A percentile compares a stretch with the other conserved stretches of the same genome.
Conservation (phyloP, 768 basidiomycete genomes). For the Flagelloscypha sp. region DNA sequence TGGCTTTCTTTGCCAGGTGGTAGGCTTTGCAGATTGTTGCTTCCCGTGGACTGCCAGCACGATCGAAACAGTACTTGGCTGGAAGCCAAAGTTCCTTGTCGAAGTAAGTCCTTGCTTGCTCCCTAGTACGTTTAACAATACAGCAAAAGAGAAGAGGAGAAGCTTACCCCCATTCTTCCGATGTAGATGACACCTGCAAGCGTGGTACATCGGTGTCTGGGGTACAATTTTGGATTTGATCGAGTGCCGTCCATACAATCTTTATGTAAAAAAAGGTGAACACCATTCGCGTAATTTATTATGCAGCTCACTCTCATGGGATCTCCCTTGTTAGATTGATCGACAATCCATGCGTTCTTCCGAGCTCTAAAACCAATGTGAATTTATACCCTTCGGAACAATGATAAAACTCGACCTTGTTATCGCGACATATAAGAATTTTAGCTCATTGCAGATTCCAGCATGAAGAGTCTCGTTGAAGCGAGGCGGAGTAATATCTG, state of each 20-base stretch:
- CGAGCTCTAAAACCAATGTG: too few relatives aligned
- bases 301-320: slow-evolving; percentile 55
- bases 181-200: slow-evolving; percentile 47
- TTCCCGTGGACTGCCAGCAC: slow-evolving; percentile 36
- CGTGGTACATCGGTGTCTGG: slow-evolving; percentile 42
- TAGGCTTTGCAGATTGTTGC: slow-evolving; percentile 43
- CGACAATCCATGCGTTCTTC: slow-evolving; percentile 64
- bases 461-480: slow-evolving; percentile 46
- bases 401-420: too few relatives aligned
- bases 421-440: slow-evolving; percentile 62
- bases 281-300: too few relatives aligned
- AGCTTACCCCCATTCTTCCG: too few relatives aligned
- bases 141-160: too few relatives aligned
- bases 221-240: slow-evolving; percentile 39
- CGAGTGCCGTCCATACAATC: slow-evolving; percentile 42
- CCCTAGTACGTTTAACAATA: slow-evolving; percentile 25
- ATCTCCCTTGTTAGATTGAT: slow-evolving; percentile 46
- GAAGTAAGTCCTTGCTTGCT: slow-evolving; percentile 26
- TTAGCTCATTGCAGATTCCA: slow-evolving; percentile 57
- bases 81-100: slow-evolving; percentile 39
- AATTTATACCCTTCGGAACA: too few relatives aligned
- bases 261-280: too few relatives aligned
- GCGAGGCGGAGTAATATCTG: slow-evolving; percentile 27
- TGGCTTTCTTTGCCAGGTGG: slow-evolving; percentile 44
- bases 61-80: slow-evolving; percentile 46